phyloP scores from a whole-genome alignment of 2,329 filamentous ascomycete species.

The Emydomyces testavorans region DNA sequence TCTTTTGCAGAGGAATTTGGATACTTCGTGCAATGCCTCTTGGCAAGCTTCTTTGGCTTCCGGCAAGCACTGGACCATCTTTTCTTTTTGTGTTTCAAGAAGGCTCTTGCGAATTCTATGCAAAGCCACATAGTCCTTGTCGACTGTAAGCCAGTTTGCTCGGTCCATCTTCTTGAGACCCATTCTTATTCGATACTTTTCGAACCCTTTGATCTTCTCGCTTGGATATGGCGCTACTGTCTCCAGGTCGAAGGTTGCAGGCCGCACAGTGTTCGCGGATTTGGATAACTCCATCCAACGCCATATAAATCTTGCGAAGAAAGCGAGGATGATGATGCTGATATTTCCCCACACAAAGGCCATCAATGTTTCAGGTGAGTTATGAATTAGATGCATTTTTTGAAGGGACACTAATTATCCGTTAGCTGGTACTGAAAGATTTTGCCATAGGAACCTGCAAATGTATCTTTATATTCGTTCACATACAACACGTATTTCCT shows the following conservation, averaged over 20 bases:
- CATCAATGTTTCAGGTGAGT: conserved; percentile 3
- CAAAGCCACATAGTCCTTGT: conserved; percentile 37
- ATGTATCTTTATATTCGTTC: too few species aligned
- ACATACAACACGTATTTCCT: background rate
- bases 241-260: conserved; percentile 22
- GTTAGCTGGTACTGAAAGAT: background rate
- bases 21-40: conserved; percentile 39
- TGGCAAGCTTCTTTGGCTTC: conserved; percentile 37
- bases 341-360: conserved; percentile 1
- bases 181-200: conserved; percentile 37
- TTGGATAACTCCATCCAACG: background rate
- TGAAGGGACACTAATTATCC: background rate
- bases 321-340: background rate
- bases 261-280: background rate
- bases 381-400: background rate
- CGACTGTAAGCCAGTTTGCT: conserved; percentile 40
- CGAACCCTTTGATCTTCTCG: conserved; percentile 30
- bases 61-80: conserved; percentile 38
- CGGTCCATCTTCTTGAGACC: conserved; percentile 38
- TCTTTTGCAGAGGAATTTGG: conserved; percentile 34
- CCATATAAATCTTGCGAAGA: conserved; percentile 2
- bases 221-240: conserved; percentile 30
- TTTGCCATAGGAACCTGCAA: background rate
- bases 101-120: conserved; percentile 34
- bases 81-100: conserved; percentile 28